A percentile compares a stretch with the other conserved stretches of the same genome.
Conservation (phyloP, 805 yeast species). For the Debaryomyces hansenii region DNA sequence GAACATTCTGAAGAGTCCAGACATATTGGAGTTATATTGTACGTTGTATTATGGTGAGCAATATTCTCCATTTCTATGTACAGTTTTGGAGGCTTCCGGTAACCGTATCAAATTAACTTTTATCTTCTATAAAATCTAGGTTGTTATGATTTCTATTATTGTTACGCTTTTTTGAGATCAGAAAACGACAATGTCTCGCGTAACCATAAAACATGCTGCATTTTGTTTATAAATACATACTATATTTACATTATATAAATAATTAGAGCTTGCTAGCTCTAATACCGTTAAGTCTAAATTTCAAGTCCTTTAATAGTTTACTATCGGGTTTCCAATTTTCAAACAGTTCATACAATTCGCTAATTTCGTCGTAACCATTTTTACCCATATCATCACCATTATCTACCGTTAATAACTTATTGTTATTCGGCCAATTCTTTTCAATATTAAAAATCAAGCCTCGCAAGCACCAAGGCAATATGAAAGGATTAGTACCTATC, state of each 20-base stretch:
- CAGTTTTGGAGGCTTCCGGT: background rate
- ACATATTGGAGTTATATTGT: background rate
- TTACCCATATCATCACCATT: slow-evolving; percentile 30
- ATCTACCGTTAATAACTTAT: slow-evolving; percentile 28
- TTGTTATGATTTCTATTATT: background rate
- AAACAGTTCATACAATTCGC: slow-evolving; percentile 64
- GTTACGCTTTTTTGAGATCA: background rate
- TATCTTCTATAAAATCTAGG: background rate
- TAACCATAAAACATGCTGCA: too few species aligned
- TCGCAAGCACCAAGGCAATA: slow-evolving; percentile 89
- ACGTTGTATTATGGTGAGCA: background rate
- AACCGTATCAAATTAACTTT: background rate
- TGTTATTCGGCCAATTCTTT: slow-evolving; percentile 48
- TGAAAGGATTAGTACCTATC: slow-evolving; percentile 76
- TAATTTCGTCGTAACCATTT: slow-evolving; percentile 54
- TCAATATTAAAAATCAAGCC: slow-evolving; percentile 71
- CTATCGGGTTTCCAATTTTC: slow-evolving; percentile 87
- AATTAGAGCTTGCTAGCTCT: slow-evolving; percentile 40
- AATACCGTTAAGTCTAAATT: slow-evolving; percentile 67
- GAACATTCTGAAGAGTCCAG: background rate
- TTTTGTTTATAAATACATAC: too few species aligned
- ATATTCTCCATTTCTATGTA: background rate
- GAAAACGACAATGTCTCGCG: background rate
- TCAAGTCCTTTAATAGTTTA: slow-evolving; percentile 78
- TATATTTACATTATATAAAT: background rate